Base-by-base conservation (phyloP, 139 green algal species). In the Haematococcus lacustris region DNA sequence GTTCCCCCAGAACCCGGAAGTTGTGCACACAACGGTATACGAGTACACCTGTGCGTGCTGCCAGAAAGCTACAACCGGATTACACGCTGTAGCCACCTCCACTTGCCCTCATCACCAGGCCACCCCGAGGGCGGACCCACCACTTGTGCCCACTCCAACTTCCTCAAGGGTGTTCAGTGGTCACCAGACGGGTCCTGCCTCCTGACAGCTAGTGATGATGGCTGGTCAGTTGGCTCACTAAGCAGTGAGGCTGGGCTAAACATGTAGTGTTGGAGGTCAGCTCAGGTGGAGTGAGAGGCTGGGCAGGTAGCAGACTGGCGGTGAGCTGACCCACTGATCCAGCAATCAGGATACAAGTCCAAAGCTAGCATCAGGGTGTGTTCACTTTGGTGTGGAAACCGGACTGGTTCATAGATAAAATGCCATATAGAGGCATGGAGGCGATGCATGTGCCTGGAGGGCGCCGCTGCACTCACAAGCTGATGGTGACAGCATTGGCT, bases 101-200 rank as follows among this genome's bases (percentile, higher is more conserved):
- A n/a, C n/a, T n/a, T n/a, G n/a, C n/a, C n/a, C n/a, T n/a, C n/a
- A n/a, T n/a, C n/a, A n/a, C n/a, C n/a, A n/a, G n/a, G n/a, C n/a
- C n/a, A n/a, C n/a, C n/a, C n/a, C n/a, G n/a, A n/a, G n/a, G n/a
- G n/a, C n/a, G n/a, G n/a, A n/a, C n/a, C n/a, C n/a, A n/a, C n/a
- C n/a, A n/a, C n/a, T n/a, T 80, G 74, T 37, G 80, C 82, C 1
- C 76, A 93, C 63, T 76, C 70, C 50, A 95, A 95, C 59, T 94
- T 92, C 61, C 73, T 96, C 25, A 93, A 94, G 59, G 85, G 90
- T 6, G 87, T 91, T 0, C 81, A 87, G 33, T 96, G 89, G 89
- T 92, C 87, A 1, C 90, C 90, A 38, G 90, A 96, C 71, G 90
- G 90, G 13, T 79, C 79, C 0, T 92, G 90, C 82, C 65, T 91